phyloP scores from a whole-genome alignment of 1,284 basidiomycete genomes.

The Peniophora sp. region DNA sequence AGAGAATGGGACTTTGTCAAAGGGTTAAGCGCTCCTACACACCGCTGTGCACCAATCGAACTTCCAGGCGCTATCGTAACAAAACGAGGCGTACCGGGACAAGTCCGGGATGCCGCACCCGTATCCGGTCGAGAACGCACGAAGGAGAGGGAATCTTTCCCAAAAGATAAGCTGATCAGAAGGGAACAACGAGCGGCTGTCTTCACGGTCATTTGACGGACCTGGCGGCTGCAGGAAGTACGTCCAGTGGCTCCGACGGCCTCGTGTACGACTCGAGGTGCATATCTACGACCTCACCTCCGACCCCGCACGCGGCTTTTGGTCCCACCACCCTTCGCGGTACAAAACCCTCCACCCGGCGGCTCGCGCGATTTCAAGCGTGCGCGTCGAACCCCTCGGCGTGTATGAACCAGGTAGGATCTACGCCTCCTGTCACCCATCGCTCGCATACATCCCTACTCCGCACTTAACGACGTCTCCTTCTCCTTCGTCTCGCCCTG shows the following conservation, averaged over 20 bases:
- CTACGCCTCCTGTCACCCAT: neutral
- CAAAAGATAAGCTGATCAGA: neutral
- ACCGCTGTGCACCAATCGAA: too few relatives aligned
- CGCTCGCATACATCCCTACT: constrained; percentile 1
- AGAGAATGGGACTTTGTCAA: too few relatives aligned
- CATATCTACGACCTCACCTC: constrained; percentile 7
- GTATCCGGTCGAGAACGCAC: neutral
- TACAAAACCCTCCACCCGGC: constrained; percentile 14
- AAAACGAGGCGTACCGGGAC: too few relatives aligned
- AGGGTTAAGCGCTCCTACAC: too few relatives aligned
- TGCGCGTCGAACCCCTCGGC: constrained; percentile 6
- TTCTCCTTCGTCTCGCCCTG: neutral
- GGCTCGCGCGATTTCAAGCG: constrained; percentile 6
- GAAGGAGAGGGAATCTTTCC: neutral
- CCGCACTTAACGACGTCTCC: neutral
- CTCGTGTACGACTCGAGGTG: constrained; percentile 14
- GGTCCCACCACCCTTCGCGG: constrained; percentile 5
- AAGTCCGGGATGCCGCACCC: neutral
- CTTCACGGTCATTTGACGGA: constrained; percentile 2
- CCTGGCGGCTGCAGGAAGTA: too few relatives aligned
- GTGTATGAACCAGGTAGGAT: constrained; percentile 1
- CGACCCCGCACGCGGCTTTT: constrained; percentile 6
- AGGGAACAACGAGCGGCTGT: neutral
- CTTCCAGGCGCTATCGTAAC: too few relatives aligned
- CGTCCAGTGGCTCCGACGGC: constrained; percentile 8